Base-by-base conservation (phyloP, 352 stramenopile genomes). In the Phytophthora syringae region DNA sequence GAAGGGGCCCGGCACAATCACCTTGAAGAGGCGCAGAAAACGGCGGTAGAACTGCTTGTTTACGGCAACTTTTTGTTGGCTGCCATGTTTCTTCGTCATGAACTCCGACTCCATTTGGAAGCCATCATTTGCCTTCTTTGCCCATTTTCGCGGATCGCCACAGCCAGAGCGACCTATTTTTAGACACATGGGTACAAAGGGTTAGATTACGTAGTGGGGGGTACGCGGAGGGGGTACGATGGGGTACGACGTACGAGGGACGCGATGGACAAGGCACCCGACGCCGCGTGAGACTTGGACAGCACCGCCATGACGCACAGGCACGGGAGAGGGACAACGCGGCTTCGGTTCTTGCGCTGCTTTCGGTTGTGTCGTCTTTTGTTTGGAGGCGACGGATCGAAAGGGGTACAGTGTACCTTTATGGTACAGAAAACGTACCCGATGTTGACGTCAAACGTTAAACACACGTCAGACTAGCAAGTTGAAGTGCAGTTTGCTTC, bases 31-130 rank as follows among this genome's bases (percentile, higher is more conserved):
- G 0, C 84, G 84, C 37, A 81, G 48, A 54, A 93, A 93, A 54
- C 81, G 81, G 18, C 55, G 47, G 30, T 79, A 71, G 55, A 93
- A 92, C 44, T 92, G 78, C 70, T 80, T 72, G 66, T 93, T 91
- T 10, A 93, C 76, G 13, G 82, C 82, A 54, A 90, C 81, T 27
- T 80, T 84, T 18, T 89, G 74, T n/a, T 80, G 77, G 52, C 70
- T 84, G 51, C 79, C 82, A 13, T 88, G 75, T 64, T 90, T 90
- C 69, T 90, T 89, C 34, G 79, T 89, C 71, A 89, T 89, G 54
- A 86, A 92, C 61, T 89, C 72, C 43, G 84, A 92, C 49, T 93
- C 79, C 30, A 80, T 47, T 4, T 53, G 50, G 39, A 83, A 77
- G 27, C 69, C 80, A 4, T 60, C 72, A 57, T 82, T 86, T 9